Percentiles rank a stretch among this genome's conserved stretches.
Evolutionary conservation across 257 asterid genomes (phyloP).

Genomic region (Anisodus tanguticus): DNA sequence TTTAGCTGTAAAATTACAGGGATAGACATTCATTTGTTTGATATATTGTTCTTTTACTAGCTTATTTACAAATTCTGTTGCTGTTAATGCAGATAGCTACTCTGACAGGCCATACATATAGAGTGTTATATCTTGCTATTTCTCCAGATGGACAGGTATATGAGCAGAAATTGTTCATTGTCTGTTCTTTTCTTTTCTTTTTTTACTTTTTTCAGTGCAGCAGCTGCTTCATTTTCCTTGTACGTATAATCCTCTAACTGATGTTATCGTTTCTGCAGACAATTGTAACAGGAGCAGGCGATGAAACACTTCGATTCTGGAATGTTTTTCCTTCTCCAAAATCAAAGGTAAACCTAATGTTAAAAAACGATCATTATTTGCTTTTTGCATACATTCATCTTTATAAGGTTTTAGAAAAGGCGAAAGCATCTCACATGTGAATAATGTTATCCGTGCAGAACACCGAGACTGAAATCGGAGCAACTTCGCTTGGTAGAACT

Average conservation of each 20-base stretch:
- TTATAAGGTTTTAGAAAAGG: too few relatives aligned
- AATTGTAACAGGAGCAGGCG: constrained; percentile 98
- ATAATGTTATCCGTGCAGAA: constrained; percentile 53
- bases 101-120: constrained; percentile 85
- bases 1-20: not conserved
- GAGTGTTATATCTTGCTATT: constrained; percentile 93
- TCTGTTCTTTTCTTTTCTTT: not conserved
- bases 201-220: constrained; percentile 7
- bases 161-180: not conserved
- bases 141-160: constrained; percentile 99
- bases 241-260: not conserved
- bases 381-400: constrained; percentile 24
- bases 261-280: constrained; percentile 51
- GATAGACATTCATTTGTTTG: not conserved
- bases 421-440: not conserved
- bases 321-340: constrained; percentile 90
- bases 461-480: constrained; percentile 87
- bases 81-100: constrained; percentile 79
- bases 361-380: too few relatives aligned
- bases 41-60: not conserved
- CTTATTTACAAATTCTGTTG: not conserved
- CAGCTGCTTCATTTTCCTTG: not conserved
- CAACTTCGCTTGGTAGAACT: constrained; percentile 89
- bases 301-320: constrained; percentile 97
- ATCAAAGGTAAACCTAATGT: constrained; percentile 67